Evolutionary conservation across 768 basidiomycete species (phyloP), one percentile per base, ranked within the genome.

Genomic region (Boletus edulis): DNA sequence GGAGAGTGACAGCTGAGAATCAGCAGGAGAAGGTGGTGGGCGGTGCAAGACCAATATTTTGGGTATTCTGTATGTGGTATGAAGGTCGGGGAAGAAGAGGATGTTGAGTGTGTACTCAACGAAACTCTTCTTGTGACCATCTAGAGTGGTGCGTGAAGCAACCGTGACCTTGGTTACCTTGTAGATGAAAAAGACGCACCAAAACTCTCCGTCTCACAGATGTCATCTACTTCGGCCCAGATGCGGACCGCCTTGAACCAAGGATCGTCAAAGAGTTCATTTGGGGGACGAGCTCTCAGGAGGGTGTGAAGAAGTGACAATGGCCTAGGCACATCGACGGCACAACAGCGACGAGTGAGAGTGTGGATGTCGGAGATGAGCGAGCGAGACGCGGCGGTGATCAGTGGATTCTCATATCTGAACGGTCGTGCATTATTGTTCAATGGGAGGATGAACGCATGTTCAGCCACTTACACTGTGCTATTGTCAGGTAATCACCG

Each of bases 91-190:
- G 47, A 92, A 78, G 56, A 91, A 73, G 50, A 91, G 76, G 39
- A 92, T 73, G 67, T 93, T 84, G 53, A 92, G 77, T 1, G 87
- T 90, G 67, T 91, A 91, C 65, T 91, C 86, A 44, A 92, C 83
- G 24, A 91, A 85, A 40, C 81, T 81, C 70, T 82, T 85, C 52
- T 81, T 80, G 63, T 86, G 83, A 18, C 89, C 87, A 67, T 91
- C 90, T 91, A 54, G 22, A 27, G 24, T n/a, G 39, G 4, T 14
- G 40, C 35, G 45, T 55, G 31, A 51, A 45, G 27, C 37, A 5
- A 38, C 10, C 15, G 20, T 39, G 18, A 15, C 37, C 12, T 24
- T 12, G 46, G 10, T 13, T 17, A 37, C 35, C 15, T 17, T 29
- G 29, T 29, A 46, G 20, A 63, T 20, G 7, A 32, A 41, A 8